A percentile compares a stretch with the other conserved stretches of the same genome.
Evolutionary conservation across 129 eudicot genomes (phyloP).

Genomic region (Lonicera japonica): DNA sequence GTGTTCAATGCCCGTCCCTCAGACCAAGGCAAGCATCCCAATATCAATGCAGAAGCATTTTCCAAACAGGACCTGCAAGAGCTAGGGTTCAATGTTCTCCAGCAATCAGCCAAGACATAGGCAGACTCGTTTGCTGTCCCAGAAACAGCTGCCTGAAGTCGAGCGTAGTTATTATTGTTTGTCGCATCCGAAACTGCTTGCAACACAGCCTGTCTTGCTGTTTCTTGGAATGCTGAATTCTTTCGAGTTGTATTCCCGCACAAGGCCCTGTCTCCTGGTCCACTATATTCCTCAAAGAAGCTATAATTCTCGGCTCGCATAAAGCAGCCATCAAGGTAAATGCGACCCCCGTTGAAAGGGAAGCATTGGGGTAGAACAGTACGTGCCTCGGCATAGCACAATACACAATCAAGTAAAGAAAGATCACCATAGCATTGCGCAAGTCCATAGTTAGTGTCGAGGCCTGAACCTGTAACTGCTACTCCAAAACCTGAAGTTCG

Average conservation of each 20-base stretch:
- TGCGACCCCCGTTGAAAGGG: conserved; percentile 52
- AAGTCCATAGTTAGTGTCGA: conserved; percentile 33
- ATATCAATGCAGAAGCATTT: conserved; percentile 40
- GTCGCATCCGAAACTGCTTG: conserved; percentile 38
- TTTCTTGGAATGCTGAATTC: conserved; percentile 22
- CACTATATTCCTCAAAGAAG: conserved; percentile 46
- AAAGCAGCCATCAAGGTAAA: conserved; percentile 73
- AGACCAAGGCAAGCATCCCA: conserved; percentile 58
- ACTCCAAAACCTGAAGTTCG: conserved; percentile 39
- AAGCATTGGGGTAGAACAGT: conserved; percentile 62
- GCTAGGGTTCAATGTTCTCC: conserved; percentile 53
- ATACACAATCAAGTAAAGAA: conserved; percentile 51
- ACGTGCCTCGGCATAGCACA: conserved; percentile 64
- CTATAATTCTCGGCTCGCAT: conserved; percentile 59
- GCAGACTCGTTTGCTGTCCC: conserved; percentile 29
- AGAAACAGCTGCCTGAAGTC: conserved; percentile 32
- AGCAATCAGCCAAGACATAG: conserved; percentile 69
- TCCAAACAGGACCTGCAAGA: conserved; percentile 56
- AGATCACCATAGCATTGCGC: conserved; percentile 84
- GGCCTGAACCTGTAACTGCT: conserved; percentile 42
- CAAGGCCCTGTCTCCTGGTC: conserved; percentile 30
- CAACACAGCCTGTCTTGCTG: conserved; percentile 36
- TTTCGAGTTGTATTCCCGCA: conserved; percentile 56
- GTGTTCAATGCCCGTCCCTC: conserved; percentile 71
- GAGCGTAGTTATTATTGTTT: conserved; percentile 27